Base-by-base conservation (phyloP, 2,329 filamentous ascomycete genomes). In the Aspergillus novoparasiticus region DNA sequence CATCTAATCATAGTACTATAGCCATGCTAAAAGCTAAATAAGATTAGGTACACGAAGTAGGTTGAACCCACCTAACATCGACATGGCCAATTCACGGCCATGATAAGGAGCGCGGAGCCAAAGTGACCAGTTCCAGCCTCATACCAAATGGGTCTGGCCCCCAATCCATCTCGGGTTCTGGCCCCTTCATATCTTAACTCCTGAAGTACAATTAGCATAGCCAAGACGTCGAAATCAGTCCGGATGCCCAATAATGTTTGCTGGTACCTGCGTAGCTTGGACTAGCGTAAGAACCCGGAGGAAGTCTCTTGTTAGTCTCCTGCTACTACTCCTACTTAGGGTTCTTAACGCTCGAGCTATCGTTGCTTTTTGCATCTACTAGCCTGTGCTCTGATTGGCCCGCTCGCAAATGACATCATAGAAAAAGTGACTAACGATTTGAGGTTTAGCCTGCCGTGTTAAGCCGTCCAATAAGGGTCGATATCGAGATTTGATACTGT, bases 331-430 rank as follows among this genome's bases (percentile, higher is more conserved):
- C 32, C 32, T 41, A 19, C 16, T 41, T 9, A 8, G 16, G 39
- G 16, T n/a, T 41, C 8, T 9, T 4, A 8, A 41, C 19, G 16
- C 14, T 41, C 14, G 34, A 36, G 34, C 34, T 6, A 36, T 41
- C 39, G 16, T 41, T 41, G 8, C 36, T 41, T 48, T 26, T 48
- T 1, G 45, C 23, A 26, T 48, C 5, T 28, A 26, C 21, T 26
- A 50, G 8, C 14, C 23, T 30, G 46, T 12, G 26, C 26, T 39
- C 43, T 58, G 57, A 58, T 58, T 58, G 57, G 57, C n/a, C 43
- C 11, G 57, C 5, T 58, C 57, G 57, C 57, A 34, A 50, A 58
- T 58, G 57, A 58, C 57, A 34, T 58, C 57, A 58, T 36, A 30
- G 1, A 11, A 19, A 50, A 19, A 5, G 3, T 30, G 43, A n/a